phyloP scores from a whole-genome alignment of 108 stramenopile species.

The Nitzschia putrida region DNA sequence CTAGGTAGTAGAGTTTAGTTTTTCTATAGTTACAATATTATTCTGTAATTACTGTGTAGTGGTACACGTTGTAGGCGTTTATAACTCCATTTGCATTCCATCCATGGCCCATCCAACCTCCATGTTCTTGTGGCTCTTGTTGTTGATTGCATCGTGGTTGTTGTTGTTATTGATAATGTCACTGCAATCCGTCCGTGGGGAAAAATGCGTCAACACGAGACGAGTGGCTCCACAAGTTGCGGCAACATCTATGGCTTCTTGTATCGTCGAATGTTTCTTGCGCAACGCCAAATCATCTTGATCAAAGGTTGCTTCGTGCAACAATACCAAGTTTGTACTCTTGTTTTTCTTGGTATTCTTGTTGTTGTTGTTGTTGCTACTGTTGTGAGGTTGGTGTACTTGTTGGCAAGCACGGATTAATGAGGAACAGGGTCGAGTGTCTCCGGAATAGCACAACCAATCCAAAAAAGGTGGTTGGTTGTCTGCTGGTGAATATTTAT shows the following conservation, averaged over 20 bases:
- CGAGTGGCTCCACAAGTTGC: constrained; percentile 68
- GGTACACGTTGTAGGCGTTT: neutral
- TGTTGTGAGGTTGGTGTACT: neutral
- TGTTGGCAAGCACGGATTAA: constrained; percentile 54
- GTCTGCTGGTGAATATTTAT: no score
- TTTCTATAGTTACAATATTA: no score
- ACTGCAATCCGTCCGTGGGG: constrained; percentile 65
- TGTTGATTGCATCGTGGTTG: neutral
- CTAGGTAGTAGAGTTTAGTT: no score
- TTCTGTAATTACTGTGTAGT: neutral
- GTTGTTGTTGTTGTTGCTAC: neutral
- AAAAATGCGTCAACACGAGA: constrained; percentile 93
- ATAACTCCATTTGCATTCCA: constrained; percentile 7
- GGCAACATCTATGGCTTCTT: constrained; percentile 87
- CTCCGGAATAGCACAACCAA: constrained; percentile 71
- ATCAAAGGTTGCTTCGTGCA: constrained; percentile 98
- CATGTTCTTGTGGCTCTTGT: neutral
- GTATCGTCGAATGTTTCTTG: constrained; percentile 92
- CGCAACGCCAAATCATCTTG: constrained; percentile 81
- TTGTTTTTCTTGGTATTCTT: no score
- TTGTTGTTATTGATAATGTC: neutral
- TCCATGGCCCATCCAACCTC: constrained; percentile 36
- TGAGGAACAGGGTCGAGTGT: constrained; percentile 65
- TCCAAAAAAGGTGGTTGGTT: no score
- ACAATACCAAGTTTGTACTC: constrained; percentile 31